These are phyloP conservation scores for Trypanosoma mega DNA, from an alignment of 208 protist species.

Conservation along the genomic window DNA sequence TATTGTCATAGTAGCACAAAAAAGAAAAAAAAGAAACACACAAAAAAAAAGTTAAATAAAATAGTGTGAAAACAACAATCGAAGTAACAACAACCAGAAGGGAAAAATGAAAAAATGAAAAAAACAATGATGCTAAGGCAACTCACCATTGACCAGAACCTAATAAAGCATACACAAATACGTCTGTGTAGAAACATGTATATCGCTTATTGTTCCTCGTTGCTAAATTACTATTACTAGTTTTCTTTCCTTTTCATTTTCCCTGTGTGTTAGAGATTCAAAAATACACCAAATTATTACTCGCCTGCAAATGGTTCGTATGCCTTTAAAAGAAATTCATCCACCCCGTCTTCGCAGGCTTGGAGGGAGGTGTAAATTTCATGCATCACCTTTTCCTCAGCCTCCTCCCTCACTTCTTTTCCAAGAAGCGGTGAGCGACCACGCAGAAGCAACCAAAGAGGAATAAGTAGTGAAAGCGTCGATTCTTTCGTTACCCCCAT, in stretches of 20 bases:
- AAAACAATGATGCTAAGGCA: too few relatives aligned
- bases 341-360: not conserved
- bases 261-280: too few relatives aligned
- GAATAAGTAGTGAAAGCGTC: slow-evolving; percentile 9
- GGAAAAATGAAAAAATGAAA: slow-evolving; percentile 6
- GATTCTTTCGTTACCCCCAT: not conserved
- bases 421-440: not conserved
- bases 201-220: too few relatives aligned
- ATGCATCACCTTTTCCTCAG: too few relatives aligned
- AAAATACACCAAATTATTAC: too few relatives aligned
- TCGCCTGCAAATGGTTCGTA: slow-evolving; percentile 9
- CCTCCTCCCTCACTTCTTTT: not conserved
- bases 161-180: too few relatives aligned
- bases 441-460: slow-evolving; percentile 16
- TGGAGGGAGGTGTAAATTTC: slow-evolving; percentile 8
- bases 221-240: too few relatives aligned
- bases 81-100: slow-evolving; percentile 11
- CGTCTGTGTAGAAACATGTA: too few relatives aligned
- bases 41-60: not conserved
- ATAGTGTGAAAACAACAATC: not conserved
- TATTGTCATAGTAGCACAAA: not conserved
- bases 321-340: slow-evolving; percentile 4
- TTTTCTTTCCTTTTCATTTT: too few relatives aligned
- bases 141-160: too few relatives aligned
- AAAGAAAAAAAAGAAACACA: slow-evolving; percentile 6